Percentiles rank a stretch among this genome's conserved stretches.
phyloP scores from a whole-genome alignment of 2,329 filamentous ascomycete species.

The Ploettnerulaceae sp. region DNA sequence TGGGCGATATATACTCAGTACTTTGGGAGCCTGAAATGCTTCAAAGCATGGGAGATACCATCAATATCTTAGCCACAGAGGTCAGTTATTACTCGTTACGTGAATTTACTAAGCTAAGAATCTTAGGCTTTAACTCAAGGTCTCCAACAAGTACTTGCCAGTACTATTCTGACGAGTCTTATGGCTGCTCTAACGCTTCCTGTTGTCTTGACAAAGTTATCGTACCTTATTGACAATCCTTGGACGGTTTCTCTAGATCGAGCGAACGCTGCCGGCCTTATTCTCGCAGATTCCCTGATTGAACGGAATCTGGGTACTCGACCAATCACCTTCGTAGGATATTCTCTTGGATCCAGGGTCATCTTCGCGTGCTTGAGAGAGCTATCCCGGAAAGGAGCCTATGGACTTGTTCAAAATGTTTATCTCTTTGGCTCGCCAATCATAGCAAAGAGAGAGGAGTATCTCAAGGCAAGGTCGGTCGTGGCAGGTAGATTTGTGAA shows the following conservation, averaged over 20 bases:
- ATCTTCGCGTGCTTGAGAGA: constrained; percentile 91
- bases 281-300: constrained; percentile 89
- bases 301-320: constrained; percentile 87
- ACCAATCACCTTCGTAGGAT: constrained; percentile 89
- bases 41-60: constrained; percentile 94
- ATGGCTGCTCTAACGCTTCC: constrained; percentile 95
- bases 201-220: constrained; percentile 84
- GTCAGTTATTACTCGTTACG: constrained; percentile 44
- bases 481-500: constrained; percentile 93
- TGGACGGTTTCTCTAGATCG: constrained; percentile 96
- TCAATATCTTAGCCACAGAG: constrained; percentile 97
- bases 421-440: constrained; percentile 91
- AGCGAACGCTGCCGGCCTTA: constrained; percentile 81
- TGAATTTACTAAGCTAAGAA: constrained; percentile 25
- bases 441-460: constrained; percentile 89
- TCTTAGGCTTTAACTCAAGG: constrained; percentile 87
- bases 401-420: constrained; percentile 88
- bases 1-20: constrained; percentile 97
- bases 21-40: constrained; percentile 99
- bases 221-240: constrained; percentile 96
- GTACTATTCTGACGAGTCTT: constrained; percentile 78
- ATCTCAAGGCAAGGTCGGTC: constrained; percentile 71
- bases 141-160: constrained; percentile 89
- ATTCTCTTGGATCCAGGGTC: constrained; percentile 85
- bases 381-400: constrained; percentile 75